A percentile compares a stretch with the other conserved stretches of the same genome.
Evolutionary conservation across 495 filamentous ascomycete genomes (phyloP).

Genomic region (Baudoinia panamericana): DNA sequence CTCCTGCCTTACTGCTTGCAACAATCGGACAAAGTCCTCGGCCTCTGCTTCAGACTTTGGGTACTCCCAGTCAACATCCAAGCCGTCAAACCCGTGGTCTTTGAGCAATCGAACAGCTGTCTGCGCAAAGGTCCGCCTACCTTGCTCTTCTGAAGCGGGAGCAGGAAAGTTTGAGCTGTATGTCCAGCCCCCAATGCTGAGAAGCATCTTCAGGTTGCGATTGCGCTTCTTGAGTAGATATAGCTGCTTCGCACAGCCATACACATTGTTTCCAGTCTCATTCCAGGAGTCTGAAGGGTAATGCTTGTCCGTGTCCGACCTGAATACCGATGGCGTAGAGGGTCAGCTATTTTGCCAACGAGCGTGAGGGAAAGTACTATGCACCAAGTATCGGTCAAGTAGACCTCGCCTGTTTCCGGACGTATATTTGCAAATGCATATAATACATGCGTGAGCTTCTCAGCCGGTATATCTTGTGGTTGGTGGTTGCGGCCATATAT

Average conservation of each 20-base stretch:
- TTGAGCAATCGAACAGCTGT: constrained; percentile 52
- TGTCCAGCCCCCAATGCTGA: constrained; percentile 95
- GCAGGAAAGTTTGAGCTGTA: constrained; percentile 76
- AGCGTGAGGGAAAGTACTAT: no score
- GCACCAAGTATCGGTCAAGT: constrained; percentile 73
- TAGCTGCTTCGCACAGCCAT: constrained; percentile 89
- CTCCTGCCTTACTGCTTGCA: constrained; percentile 49
- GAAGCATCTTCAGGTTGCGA: constrained; percentile 76
- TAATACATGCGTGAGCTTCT: constrained; percentile 81
- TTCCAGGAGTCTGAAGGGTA: constrained; percentile 67
- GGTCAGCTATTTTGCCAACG: no score
- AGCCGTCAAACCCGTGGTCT: constrained; percentile 49
- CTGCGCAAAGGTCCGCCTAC: constrained; percentile 52
- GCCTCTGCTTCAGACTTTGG: constrained; percentile 47
- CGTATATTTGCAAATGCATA: constrained; percentile 82
- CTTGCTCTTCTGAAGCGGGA: constrained; percentile 52
- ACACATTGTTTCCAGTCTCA: constrained; percentile 45
- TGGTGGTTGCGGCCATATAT: constrained; percentile 42
- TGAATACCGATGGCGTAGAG: no score
- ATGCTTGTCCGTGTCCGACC: constrained; percentile 74
- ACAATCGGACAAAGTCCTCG: constrained; percentile 54
- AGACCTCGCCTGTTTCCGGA: constrained; percentile 65
- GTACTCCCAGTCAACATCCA: constrained; percentile 63
- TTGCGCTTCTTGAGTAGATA: constrained; percentile 79
- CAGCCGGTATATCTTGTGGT: constrained; percentile 74